Conservation (phyloP, 2,329 filamentous ascomycete species). For the Sphaceloma murrayae region DNA sequence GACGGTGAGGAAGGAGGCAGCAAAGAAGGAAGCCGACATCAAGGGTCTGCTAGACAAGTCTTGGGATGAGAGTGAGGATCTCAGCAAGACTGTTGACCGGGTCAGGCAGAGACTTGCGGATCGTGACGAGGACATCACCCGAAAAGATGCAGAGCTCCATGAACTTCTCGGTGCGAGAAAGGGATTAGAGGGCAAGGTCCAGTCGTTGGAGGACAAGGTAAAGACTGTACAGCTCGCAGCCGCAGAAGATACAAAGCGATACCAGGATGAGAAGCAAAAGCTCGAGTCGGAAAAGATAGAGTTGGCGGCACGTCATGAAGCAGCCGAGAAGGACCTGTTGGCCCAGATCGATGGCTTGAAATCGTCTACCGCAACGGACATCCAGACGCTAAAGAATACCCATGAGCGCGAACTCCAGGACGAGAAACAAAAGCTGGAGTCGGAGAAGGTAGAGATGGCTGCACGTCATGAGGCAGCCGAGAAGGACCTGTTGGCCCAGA, state of each 20-base stretch:
- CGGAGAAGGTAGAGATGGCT: not conserved
- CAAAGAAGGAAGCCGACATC: constrained; percentile 15
- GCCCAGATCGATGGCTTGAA: not conserved
- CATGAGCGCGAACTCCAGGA: not conserved
- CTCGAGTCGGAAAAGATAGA: constrained; percentile 1
- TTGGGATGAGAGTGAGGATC: constrained; percentile 14
- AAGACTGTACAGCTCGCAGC: not conserved
- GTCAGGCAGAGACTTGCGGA: not conserved
- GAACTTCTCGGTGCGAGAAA: constrained; percentile 6
- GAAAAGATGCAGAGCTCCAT: not conserved
- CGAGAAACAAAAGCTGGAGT: not conserved
- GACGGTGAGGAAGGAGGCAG: constrained; percentile 12
- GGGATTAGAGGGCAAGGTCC: constrained; percentile 8
- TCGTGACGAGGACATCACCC: constrained; percentile 2
- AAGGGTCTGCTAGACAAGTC: constrained; percentile 6
- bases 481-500: not conserved
- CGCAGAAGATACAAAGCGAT: not conserved
- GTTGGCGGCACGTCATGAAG: not conserved
- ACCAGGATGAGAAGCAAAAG: not conserved
- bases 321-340: not conserved
- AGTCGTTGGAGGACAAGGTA: constrained; percentile 1
- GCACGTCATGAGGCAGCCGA: not conserved
- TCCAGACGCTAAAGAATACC: not conserved
- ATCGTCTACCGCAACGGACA: not conserved
- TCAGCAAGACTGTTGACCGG: constrained; percentile 5